A percentile compares a stretch with the other conserved stretches of the same genome.
phyloP scores from a whole-genome alignment of 2,329 filamentous ascomycete species.

The Bipolaris victoriae region DNA sequence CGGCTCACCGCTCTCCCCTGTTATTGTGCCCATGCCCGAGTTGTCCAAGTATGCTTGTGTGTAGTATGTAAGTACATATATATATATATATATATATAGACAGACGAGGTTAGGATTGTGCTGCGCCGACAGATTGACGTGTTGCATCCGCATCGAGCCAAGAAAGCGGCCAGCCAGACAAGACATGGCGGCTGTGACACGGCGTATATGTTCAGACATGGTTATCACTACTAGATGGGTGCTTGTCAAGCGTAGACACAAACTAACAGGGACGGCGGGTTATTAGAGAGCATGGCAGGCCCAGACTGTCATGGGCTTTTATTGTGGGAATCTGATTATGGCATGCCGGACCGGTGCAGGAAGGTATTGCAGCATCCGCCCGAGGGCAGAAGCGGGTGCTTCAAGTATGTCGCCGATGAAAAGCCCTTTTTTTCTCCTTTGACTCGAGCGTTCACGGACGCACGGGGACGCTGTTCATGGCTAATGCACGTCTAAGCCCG shows the following conservation, averaged over 20 bases:
- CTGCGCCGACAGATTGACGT: conserved; percentile 20
- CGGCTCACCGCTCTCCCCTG: conserved; percentile 44
- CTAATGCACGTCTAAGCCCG: conserved; percentile 44
- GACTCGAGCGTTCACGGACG: conserved; percentile 34
- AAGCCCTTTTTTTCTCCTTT: conserved; percentile 21
- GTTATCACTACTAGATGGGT: no score
- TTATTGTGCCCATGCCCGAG: conserved; percentile 11
- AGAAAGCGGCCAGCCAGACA: conserved; percentile 6
- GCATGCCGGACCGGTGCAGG: conserved; percentile 38
- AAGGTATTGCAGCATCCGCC: conserved; percentile 28
- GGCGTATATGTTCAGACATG: neutral
- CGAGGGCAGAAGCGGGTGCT: conserved; percentile 18
- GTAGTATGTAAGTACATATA: neutral
- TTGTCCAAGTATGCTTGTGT: conserved; percentile 6
- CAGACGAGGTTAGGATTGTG: neutral
- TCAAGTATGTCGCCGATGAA: conserved; percentile 21
- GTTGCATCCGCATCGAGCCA: conserved; percentile 24
- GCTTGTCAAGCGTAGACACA: no score
- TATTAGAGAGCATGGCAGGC: conserved; percentile 25
- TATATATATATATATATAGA: conserved; percentile 34
- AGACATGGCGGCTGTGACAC: conserved; percentile 19
- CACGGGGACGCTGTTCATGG: conserved; percentile 46
- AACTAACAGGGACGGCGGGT: no score
- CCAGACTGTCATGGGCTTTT: conserved; percentile 36
- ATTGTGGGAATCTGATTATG: conserved; percentile 22